Evolutionary conservation across 2,329 filamentous ascomycete species (phyloP).

Genomic region (Aspergillus sp.): DNA sequence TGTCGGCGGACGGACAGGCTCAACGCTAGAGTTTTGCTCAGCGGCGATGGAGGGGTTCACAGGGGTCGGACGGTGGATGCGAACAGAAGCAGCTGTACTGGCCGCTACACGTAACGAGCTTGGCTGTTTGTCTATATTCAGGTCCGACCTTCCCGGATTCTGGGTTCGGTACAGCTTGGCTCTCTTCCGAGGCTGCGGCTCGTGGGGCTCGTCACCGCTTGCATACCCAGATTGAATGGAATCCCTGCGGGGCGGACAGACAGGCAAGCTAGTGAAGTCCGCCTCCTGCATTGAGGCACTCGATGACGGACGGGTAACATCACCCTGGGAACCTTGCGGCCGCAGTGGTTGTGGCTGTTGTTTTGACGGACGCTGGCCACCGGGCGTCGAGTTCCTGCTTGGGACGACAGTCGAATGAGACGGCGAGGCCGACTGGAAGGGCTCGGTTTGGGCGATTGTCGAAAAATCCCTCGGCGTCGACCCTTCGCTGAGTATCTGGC

Average conservation of each 20-base stretch:
- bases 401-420: constrained; percentile 25
- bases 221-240: constrained; percentile 52
- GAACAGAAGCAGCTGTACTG: constrained; percentile 78
- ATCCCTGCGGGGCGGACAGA: constrained; percentile 21
- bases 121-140: constrained; percentile 58
- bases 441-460: constrained; percentile 18
- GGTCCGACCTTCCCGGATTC: constrained; percentile 58
- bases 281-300: constrained; percentile 45
- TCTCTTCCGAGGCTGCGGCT: constrained; percentile 61
- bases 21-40: constrained; percentile 28
- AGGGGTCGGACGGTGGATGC: constrained; percentile 66
- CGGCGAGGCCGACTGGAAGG: constrained; percentile 29
- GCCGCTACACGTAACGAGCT: constrained; percentile 84
- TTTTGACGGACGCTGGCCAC: constrained; percentile 13
- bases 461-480: constrained; percentile 35
- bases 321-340: constrained; percentile 22
- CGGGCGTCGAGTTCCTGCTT: constrained; percentile 32
- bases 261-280: constrained; percentile 19
- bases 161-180: constrained; percentile 67
- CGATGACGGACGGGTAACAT: constrained; percentile 51
- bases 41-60: constrained; percentile 29
- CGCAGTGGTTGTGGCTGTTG: constrained; percentile 12
- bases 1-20: constrained; percentile 39
- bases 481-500: constrained; percentile 36
- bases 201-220: constrained; percentile 58